Evolutionary conservation across 139 green algal genomes (phyloP).

Genomic region (Bryopsis sp.): DNA sequence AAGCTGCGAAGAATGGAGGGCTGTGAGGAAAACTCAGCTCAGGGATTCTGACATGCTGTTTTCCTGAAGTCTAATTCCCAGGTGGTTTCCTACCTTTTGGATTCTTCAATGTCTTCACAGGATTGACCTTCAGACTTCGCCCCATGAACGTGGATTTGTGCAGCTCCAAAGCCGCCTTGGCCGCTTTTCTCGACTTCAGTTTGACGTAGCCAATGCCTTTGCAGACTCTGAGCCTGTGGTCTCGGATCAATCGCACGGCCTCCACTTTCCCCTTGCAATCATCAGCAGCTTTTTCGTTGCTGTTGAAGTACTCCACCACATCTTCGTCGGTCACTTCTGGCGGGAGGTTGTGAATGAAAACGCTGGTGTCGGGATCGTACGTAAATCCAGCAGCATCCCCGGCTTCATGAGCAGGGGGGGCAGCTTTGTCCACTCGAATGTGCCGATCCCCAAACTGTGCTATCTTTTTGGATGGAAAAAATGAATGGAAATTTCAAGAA

Average conservation of each 20-base stretch:
- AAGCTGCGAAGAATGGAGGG: no score
- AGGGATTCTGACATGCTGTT: no score
- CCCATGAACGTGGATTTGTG: background rate
- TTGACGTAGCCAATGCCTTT: conserved; percentile 4
- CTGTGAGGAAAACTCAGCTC: no score
- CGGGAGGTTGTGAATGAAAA: background rate
- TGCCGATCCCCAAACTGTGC: background rate
- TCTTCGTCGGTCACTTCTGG: background rate
- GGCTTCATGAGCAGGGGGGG: background rate
- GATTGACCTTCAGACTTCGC: no score
- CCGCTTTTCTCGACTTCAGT: background rate
- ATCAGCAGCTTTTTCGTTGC: background rate
- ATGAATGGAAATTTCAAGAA: background rate
- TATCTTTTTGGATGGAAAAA: background rate
- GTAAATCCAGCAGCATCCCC: background rate
- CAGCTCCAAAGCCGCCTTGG: conserved; percentile 1
- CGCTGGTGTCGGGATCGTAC: background rate
- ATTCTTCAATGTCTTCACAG: no score
- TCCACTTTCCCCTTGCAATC: conserved; percentile 1
- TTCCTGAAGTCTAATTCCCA: no score
- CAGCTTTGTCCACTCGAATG: conserved; percentile 14
- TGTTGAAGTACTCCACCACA: conserved; percentile 4
- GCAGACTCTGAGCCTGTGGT: conserved; percentile 3
- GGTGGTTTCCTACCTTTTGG: no score
- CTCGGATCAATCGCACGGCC: background rate